Percentiles rank a stretch among this genome's conserved stretches.
Conservation (phyloP, 306 rosid species). For the Carpinus viminea region DNA sequence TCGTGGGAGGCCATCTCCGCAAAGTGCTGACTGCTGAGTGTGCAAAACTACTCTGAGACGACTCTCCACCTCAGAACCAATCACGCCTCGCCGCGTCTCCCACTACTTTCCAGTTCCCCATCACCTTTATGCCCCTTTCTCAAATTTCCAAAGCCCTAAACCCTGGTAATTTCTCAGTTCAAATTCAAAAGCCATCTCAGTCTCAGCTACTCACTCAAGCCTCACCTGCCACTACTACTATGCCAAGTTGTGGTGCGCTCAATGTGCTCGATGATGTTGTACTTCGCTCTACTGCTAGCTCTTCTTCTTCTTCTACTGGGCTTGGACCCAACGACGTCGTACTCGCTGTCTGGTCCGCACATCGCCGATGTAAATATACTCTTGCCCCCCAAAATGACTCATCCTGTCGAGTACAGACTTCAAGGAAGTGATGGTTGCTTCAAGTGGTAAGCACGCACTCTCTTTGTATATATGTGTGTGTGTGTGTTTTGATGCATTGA, state of each 20-base stretch:
- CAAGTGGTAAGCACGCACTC: conserved; percentile 53
- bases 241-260: conserved; percentile 1
- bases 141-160: conserved; percentile 24
- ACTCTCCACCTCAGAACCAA: conserved; percentile 3
- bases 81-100: conserved; percentile 17
- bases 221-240: neutral
- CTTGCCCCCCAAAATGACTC: conserved; percentile 80
- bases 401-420: conserved; percentile 80
- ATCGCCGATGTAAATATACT: conserved; percentile 81
- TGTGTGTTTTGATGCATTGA: neutral
- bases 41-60: neutral
- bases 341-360: conserved; percentile 74
- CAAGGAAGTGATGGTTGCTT: conserved; percentile 97
- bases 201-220: neutral
- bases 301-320: conserved; percentile 27
- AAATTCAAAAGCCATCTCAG: neutral
- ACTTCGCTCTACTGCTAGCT: conserved; percentile 19
- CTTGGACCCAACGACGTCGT: conserved; percentile 36
- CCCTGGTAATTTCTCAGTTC: conserved; percentile 8
- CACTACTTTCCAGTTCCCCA: neutral
- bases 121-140: neutral
- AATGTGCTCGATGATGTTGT: conserved; percentile 29
- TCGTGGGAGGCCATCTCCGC: too few relatives aligned
- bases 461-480: neutral
- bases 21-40: neutral